Evolutionary conservation across 2,329 filamentous ascomycete species (phyloP), one percentile per base, ranked within the genome.

Genomic region (Verticillium albo-atrum): DNA sequence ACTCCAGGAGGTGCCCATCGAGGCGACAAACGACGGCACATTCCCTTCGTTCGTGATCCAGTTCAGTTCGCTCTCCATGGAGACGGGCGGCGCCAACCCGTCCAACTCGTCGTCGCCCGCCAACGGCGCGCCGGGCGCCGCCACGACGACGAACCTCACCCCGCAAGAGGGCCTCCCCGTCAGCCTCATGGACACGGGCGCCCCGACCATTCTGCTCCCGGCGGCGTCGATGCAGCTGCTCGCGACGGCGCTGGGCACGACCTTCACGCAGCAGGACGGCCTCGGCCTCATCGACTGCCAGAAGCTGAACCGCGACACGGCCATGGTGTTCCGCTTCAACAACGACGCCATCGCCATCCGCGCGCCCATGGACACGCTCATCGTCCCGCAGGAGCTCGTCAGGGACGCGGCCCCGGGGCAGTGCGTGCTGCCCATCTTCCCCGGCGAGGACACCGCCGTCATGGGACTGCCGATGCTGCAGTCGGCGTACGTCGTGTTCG

Each of bases 401-500:
- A n/a, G 10, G n/a, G 42, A 50, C 20, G 42, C 35, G 12, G 14
- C 9, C n/a, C 42, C 7, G 20, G 42, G 42, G 7, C n/a, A 25
- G n/a, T 50, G 42, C 42, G 42, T 25, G 5, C 42, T 50, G n/a
- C 57, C 7, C 42, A 23, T 47, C 27, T 54, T 20, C 53, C 28
- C 12, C 47, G 52, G 57, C 37, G 47, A 47, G 53, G 42, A 50
- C 20, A 50, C 20, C 10, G 42, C 42, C 20, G 20, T 23, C 2
- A 23, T 50, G 10, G 54, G 50, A 2, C 54, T 56, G 4, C 57
- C 57, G 1, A 20, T 60, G 50, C 55, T 61, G 12, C 55, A 56
- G 42, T 34, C 55, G 2, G 25, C 56, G 17, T 60, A 61, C 35
- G 55, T 55, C 6, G 60, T 61, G 3, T 60, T 53, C 20, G 60